These are phyloP conservation scores for Purpureocillium takamizusanense DNA, from an alignment of 2,329 filamentous ascomycete genomes.

Conservation along the genomic window DNA sequence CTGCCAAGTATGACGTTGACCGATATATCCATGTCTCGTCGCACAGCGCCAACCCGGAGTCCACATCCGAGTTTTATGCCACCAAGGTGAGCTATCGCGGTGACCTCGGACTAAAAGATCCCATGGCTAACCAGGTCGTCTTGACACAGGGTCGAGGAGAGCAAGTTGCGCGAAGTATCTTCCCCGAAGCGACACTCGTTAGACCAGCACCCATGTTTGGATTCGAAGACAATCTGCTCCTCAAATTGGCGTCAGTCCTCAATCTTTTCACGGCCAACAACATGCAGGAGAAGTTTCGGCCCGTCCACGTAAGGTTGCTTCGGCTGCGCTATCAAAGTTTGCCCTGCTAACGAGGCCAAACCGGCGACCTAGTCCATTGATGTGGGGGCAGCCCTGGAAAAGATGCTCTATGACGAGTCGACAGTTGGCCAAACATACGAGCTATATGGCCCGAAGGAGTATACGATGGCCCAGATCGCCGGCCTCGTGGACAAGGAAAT, in stretches of 20 bases:
- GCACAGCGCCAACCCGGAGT: slow-evolving; percentile 76
- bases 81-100: slow-evolving; percentile 77
- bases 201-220: slow-evolving; percentile 90
- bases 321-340: background rate
- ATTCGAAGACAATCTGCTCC: slow-evolving; percentile 85
- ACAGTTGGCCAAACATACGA: slow-evolving; percentile 89
- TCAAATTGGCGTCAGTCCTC: slow-evolving; percentile 69
- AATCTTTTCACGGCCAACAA: slow-evolving; percentile 88
- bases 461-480: slow-evolving; percentile 80
- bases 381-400: slow-evolving; percentile 79
- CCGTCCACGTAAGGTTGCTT: slow-evolving; percentile 84
- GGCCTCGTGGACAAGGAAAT: slow-evolving; percentile 88
- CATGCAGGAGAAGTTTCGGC: slow-evolving; percentile 84
- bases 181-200: slow-evolving; percentile 94
- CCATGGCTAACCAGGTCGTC: background rate
- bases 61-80: slow-evolving; percentile 78
- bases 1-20: slow-evolving; percentile 96
- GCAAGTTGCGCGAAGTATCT: slow-evolving; percentile 75
- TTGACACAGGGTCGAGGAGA: slow-evolving; percentile 61
- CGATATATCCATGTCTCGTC: slow-evolving; percentile 95
- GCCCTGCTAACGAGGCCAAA: background rate
- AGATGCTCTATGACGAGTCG: slow-evolving; percentile 82
- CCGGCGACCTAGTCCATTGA: slow-evolving; percentile 60
- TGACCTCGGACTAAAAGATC: too few relatives aligned
- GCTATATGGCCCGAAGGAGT: slow-evolving; percentile 87